Base-by-base conservation (phyloP, 768 basidiomycete genomes). In the Pleurotus cornucopiae region DNA sequence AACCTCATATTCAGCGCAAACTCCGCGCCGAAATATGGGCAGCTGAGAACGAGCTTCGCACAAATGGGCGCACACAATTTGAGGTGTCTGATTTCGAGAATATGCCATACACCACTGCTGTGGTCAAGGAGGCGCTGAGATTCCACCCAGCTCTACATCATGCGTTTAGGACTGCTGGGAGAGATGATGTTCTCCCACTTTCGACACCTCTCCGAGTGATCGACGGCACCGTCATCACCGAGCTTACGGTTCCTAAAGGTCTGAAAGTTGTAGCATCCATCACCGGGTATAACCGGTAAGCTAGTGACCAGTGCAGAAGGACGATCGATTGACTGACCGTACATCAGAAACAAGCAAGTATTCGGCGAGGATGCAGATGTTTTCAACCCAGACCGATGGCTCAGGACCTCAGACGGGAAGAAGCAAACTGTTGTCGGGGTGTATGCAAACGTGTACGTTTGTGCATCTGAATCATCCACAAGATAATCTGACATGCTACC, bases 331-430 rank as follows among this genome's bases (percentile, higher is more conserved):
- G n/a, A 49, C 12, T 5, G 6, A 44, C 38, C 46, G 43, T 26
- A 4, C 39, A 23, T 21, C 55, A 80, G 76, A 59, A 78, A 80
- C 58, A 68, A 68, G 45, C 73, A 75, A 18, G 65, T 82, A 14
- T 86, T 83, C 68, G 84, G 84, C 3, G 71, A 75, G 13, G 81
- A 84, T 60, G 79, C 83, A 1, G 61, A 79, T 51, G 63, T 67
- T n/a, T 86, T 79, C 64, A 77, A 80, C 47, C 82, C 82, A 4
- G 78, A 81, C 49, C 69, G 84, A 56, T 86, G 83, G 83, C 60
- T 83, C 16, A 66, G 60, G 57, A 63, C 64, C 11, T 58, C 66
- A 2, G 67, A 66, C 1, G 64, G 70, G 56, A 76, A 70, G 62
- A 76, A 71, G 54, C 71, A 67, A 20, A 69, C 72, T 4, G 69